These are phyloP conservation scores for Candida cerambycidarum DNA, from an alignment of 805 yeast species.

Conservation along the genomic window DNA sequence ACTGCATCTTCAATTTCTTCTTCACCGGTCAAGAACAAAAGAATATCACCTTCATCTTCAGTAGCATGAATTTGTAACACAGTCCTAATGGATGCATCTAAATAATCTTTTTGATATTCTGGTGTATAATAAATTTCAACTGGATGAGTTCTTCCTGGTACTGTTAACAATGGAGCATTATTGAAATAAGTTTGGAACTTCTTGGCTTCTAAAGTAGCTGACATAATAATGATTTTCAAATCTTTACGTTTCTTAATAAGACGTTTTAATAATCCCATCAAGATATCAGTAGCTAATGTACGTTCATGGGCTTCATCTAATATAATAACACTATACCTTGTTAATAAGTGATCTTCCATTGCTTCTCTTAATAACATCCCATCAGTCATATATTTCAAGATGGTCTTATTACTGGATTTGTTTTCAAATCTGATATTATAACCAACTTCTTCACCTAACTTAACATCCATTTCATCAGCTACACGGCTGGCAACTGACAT, in stretches of 20 bases:
- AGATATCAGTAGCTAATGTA: slow-evolving; percentile 92
- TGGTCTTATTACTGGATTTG: slow-evolving; percentile 74
- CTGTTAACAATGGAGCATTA: slow-evolving; percentile 91
- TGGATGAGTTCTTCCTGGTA: slow-evolving; percentile 97
- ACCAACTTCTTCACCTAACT: slow-evolving; percentile 92
- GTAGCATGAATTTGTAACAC: slow-evolving; percentile 96
- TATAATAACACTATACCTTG: slow-evolving; percentile 82
- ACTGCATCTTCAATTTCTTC: slow-evolving; percentile 98
- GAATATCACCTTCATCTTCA: slow-evolving; percentile 88
- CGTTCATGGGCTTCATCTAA: slow-evolving; percentile 98
- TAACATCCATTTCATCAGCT: slow-evolving; percentile 95
- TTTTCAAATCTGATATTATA: slow-evolving; percentile 93
- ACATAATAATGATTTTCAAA: slow-evolving; percentile 90
- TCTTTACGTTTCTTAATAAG: slow-evolving; percentile 79
- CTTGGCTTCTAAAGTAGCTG: slow-evolving; percentile 96
- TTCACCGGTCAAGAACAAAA: slow-evolving; percentile 90
- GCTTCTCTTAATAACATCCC: slow-evolving; percentile 98
- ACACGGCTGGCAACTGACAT: slow-evolving; percentile 98
- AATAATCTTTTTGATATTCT: slow-evolving; percentile 90
- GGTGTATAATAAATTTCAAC: slow-evolving; percentile 97
- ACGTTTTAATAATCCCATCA: slow-evolving; percentile 92
- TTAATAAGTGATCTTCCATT: slow-evolving; percentile 88
- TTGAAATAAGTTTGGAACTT: slow-evolving; percentile 89
- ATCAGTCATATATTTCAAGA: slow-evolving; percentile 95
- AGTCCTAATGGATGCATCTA: slow-evolving; percentile 93